Conservation (phyloP, 2,329 filamentous ascomycete genomes). For the Gaeumannomyces sp. region DNA sequence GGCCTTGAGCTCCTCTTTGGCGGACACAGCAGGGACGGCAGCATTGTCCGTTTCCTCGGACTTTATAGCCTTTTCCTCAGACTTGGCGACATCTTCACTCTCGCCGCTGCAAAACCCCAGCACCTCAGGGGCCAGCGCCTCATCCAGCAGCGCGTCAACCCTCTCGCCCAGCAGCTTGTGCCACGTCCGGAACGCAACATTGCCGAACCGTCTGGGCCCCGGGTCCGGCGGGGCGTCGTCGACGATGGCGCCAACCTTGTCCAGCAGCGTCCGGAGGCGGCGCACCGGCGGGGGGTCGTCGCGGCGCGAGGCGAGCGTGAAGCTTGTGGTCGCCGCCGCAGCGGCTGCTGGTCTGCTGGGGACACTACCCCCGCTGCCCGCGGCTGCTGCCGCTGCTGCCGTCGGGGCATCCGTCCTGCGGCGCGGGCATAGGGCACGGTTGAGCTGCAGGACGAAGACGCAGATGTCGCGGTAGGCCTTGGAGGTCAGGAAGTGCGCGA, state of each 20-base stretch:
- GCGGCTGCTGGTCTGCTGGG: not conserved
- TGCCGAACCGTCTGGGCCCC: constrained; percentile 85
- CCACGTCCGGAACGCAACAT: constrained; percentile 86
- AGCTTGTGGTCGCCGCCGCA: constrained; percentile 36
- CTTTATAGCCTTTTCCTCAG: not conserved
- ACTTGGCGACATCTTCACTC: not conserved
- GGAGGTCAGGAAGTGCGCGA: constrained; percentile 71
- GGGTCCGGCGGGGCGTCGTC: constrained; percentile 76
- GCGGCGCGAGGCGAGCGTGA: constrained; percentile 35
- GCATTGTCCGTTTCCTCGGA: not conserved
- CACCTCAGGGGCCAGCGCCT: constrained; percentile 42
- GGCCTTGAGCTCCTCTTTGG: constrained; percentile 57
- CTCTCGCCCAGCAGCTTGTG: constrained; percentile 60
- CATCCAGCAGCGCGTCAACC: constrained; percentile 47
- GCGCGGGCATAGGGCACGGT: constrained; percentile 74
- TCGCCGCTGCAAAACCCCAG: constrained; percentile 16
- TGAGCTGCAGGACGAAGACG: constrained; percentile 83
- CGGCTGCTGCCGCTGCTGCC: not conserved
- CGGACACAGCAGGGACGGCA: constrained; percentile 31
- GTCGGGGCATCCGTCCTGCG: constrained; percentile 28
- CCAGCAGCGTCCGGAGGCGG: constrained; percentile 60
- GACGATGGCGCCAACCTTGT: constrained; percentile 59
- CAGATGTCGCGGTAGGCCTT: constrained; percentile 83
- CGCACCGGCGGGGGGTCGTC: constrained; percentile 51
- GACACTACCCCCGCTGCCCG: constrained; percentile 16